Conservation (phyloP, 2,329 filamentous ascomycete species). For the Torrubiellomyces zombiae region DNA sequence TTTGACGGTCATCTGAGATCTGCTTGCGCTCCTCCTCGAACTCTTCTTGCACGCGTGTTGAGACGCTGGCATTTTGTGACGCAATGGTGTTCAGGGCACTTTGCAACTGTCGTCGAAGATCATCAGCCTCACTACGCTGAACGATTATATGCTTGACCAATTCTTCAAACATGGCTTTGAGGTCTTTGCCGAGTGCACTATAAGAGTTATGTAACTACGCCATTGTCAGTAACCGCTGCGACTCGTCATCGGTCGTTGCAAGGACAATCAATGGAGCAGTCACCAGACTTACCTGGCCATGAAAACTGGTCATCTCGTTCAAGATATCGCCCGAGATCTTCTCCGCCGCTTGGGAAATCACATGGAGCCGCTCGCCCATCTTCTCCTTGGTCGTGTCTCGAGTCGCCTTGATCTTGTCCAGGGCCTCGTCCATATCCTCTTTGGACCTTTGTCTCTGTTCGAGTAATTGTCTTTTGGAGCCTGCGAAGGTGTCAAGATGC, state of each 20-base stretch:
- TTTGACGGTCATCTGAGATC: slow-evolving; percentile 56
- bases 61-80: slow-evolving; percentile 49
- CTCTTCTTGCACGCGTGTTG: slow-evolving; percentile 48
- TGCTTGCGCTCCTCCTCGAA: slow-evolving; percentile 62
- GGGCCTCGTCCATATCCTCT: slow-evolving; percentile 75
- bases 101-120: slow-evolving; percentile 54
- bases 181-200: slow-evolving; percentile 65
- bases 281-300: slow-evolving; percentile 43
- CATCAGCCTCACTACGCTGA: slow-evolving; percentile 62
- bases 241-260: background rate
- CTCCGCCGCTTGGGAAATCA: slow-evolving; percentile 69
- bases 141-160: slow-evolving; percentile 56
- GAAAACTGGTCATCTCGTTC: slow-evolving; percentile 69
- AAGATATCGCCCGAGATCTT: slow-evolving; percentile 82
- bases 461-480: slow-evolving; percentile 51
- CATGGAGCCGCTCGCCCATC: slow-evolving; percentile 69
- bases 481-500: slow-evolving; percentile 50
- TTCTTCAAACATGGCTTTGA: slow-evolving; percentile 72
- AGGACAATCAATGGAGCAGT: background rate
- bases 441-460: slow-evolving; percentile 52
- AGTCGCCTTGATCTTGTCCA: slow-evolving; percentile 83
- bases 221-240: background rate
- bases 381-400: slow-evolving; percentile 75
- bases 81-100: slow-evolving; percentile 51
- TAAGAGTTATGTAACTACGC: slow-evolving; percentile 66